A percentile compares a stretch with the other conserved stretches of the same genome.
These are phyloP conservation scores for Coniochaeta sp. DNA, from an alignment of 2,329 filamentous ascomycete species.

Conservation along the genomic window DNA sequence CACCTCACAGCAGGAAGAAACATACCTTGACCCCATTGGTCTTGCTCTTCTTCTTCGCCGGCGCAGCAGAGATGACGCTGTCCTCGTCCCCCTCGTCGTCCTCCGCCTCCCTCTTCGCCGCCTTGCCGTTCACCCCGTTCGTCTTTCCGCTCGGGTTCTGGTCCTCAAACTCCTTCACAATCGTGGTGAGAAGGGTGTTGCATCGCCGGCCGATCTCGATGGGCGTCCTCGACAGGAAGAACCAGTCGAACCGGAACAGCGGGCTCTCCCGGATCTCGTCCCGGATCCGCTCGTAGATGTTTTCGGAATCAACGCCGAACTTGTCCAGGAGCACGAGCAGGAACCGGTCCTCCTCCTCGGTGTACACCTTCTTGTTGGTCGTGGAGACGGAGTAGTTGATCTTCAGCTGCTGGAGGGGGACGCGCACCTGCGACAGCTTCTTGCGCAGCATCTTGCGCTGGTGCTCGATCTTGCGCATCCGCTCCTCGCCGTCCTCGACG, in stretches of 20 bases:
- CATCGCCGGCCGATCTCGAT: conserved; percentile 88
- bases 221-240: conserved; percentile 91
- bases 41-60: conserved; percentile 93
- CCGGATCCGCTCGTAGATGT: conserved; percentile 88
- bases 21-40: conserved; percentile 73
- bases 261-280: conserved; percentile 94
- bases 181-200: conserved; percentile 87
- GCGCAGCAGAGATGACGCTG: conserved; percentile 69
- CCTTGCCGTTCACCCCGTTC: conserved; percentile 48
- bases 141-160: conserved; percentile 39
- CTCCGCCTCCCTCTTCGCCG: conserved; percentile 66
- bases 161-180: conserved; percentile 90
- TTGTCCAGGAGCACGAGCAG: conserved; percentile 88
- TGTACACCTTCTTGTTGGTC: conserved; percentile 99
- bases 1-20: conserved; percentile 9
- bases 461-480: conserved; percentile 79
- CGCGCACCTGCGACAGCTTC: conserved; percentile 96
- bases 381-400: conserved; percentile 99
- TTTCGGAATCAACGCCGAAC: conserved; percentile 85
- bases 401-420: conserved; percentile 94
- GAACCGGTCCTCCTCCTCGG: conserved; percentile 95
- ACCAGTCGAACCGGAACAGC: conserved; percentile 98
- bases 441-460: conserved; percentile 89
- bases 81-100: conserved; percentile 84
- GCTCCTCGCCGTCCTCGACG: conserved; percentile 90